Evolutionary conservation across 1,284 basidiomycete genomes (phyloP).

Genomic region (Ceratobasidium sp.): DNA sequence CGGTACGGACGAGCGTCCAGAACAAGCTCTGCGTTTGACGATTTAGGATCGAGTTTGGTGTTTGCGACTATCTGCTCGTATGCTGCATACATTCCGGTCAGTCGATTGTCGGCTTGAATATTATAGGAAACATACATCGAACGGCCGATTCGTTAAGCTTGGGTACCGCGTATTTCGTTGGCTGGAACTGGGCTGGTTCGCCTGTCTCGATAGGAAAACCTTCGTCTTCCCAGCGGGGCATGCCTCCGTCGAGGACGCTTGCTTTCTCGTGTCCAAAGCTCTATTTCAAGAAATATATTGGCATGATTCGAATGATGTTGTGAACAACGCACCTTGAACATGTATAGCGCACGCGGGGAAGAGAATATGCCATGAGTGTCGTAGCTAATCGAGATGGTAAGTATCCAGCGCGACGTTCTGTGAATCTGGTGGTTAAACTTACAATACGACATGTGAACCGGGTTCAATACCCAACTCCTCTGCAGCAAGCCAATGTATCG

Average conservation of each 20-base stretch:
- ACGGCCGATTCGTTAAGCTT: conserved; percentile 66
- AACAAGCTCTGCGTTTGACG: conserved; percentile 75
- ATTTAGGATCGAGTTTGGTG: conserved; percentile 65
- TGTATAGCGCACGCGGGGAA: conserved; percentile 90
- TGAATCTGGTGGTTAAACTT: conserved; percentile 51
- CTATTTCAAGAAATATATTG: conserved; percentile 50
- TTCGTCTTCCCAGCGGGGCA: conserved; percentile 86
- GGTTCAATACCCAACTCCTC: conserved; percentile 82
- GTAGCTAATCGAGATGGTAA: conserved; percentile 70
- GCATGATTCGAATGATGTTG: neutral
- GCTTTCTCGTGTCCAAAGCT: conserved; percentile 88
- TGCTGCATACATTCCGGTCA: conserved; percentile 62
- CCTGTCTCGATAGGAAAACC: conserved; percentile 74
- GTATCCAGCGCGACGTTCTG: conserved; percentile 29
- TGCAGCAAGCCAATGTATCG: conserved; percentile 54
- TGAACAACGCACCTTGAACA: conserved; percentile 75
- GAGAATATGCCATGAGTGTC: conserved; percentile 91
- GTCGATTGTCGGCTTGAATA: conserved; percentile 49
- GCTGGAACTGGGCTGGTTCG: conserved; percentile 49
- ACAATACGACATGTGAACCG: conserved; percentile 87
- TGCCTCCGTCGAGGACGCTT: conserved; percentile 89
- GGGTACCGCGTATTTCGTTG: conserved; percentile 66
- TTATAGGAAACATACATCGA: conserved; percentile 67
- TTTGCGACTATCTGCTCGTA: conserved; percentile 90
- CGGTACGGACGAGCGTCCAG: conserved; percentile 89